Evolutionary conservation across 176 grass and related monocot species (phyloP), one percentile per base, ranked within the genome.

Genomic region (Triticum dicoccoides): DNA sequence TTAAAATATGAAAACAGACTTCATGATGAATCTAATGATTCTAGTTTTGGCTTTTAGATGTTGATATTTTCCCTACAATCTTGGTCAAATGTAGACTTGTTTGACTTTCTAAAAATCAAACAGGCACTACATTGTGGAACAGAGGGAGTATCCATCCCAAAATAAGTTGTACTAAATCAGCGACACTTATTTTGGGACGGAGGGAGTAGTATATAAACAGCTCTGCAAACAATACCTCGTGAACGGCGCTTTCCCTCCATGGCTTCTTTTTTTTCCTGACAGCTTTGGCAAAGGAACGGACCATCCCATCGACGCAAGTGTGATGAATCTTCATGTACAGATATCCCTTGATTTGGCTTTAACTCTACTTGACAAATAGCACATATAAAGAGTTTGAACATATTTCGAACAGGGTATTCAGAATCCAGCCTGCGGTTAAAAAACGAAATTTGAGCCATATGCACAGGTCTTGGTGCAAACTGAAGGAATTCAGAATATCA

Each of bases 341-440:
- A 98, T 89, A 96, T 93, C 35, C 96, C 90, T 84, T 98, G 93
- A 61, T 82, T 84, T 72, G 93, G 96, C 25, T 94, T 92, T 88
- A 98, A 69, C 83, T 92, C 96, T 34, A 89, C 90, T 90, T 98
- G 96, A 84, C 96, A 98, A 85, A 98, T 86, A 25, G 96, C 96
- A 80, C 96, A 98, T 78, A 94, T 86, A 85, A 98, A 98, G 63
- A 98, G 93, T 80, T 94, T 98, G 93, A 98, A 98, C 89, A 98
- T 92, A 84, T 98, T 98, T 69, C 91, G 85, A 80, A 98, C 90
- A 51, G 93, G 96, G 78, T 98, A 98, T 83, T 96, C 96, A 64
- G 90, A 92, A 73, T 96, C 89, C 39, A 98, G 44, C 87, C 96
- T 98, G 90, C 54, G 87, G 74, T 82, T 25, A 81, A 86, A 34